A percentile compares a stretch with the other conserved stretches of the same genome.
These are phyloP conservation scores for Akebia trifoliata DNA, from an alignment of 164 flowering plant genomes.

Conservation along the genomic window DNA sequence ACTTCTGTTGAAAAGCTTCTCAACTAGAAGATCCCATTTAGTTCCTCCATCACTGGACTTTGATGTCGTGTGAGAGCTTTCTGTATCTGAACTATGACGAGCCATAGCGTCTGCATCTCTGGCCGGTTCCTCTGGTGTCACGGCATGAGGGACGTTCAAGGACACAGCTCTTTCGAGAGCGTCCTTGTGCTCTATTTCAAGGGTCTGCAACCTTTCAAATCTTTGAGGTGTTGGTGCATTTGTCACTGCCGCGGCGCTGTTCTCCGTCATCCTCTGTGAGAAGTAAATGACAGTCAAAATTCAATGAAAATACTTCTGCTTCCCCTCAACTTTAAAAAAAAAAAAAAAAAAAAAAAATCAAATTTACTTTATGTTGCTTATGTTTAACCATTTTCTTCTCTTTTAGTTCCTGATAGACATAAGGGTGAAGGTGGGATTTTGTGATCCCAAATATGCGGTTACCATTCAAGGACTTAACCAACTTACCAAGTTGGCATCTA, in stretches of 20 bases:
- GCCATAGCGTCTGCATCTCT: conserved; percentile 11
- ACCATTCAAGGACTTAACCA: too few species aligned
- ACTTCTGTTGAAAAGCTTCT: conserved; percentile 44
- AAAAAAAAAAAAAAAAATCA: background rate
- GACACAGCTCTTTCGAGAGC: conserved; percentile 86
- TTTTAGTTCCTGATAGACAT: too few species aligned
- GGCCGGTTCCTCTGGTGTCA: conserved; percentile 18
- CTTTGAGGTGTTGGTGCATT: conserved; percentile 56
- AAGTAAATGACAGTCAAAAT: conserved; percentile 6
- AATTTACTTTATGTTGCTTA: too few species aligned
- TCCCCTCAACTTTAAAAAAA: background rate
- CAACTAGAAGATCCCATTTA: conserved; percentile 65
- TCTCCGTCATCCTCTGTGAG: conserved; percentile 52
- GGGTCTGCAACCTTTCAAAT: conserved; percentile 58
- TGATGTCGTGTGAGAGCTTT: conserved; percentile 14
- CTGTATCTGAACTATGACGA: conserved; percentile 12
- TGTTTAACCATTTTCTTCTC: too few species aligned
- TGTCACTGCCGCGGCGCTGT: conserved; percentile 29
- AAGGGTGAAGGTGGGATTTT: too few species aligned
- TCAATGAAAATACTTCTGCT: background rate
- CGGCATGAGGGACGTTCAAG: conserved; percentile 79
- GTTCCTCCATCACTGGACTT: conserved; percentile 24
- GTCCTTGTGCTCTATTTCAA: conserved; percentile 79
- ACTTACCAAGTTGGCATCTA: too few species aligned
- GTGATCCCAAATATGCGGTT: too few species aligned